A percentile compares a stretch with the other conserved stretches of the same genome.
phyloP scores from a whole-genome alignment of 139 green algal species.

The Volvox africanus region DNA sequence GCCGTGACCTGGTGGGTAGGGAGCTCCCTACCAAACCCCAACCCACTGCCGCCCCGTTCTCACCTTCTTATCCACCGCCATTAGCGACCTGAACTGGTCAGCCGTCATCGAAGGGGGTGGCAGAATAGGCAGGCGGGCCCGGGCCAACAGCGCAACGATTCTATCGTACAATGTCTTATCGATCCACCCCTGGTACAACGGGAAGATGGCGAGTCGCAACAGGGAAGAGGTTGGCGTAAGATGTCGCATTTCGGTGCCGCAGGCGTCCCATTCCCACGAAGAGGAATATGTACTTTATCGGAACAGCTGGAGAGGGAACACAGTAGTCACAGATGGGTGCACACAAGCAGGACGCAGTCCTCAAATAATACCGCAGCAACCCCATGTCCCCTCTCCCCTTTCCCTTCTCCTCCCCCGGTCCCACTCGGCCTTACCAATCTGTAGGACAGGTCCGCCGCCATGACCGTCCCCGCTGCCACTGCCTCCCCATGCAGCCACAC shows the following conservation, averaged over 20 bases:
- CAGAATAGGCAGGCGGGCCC: constrained; percentile 76
- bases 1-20: background rate
- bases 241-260: background rate
- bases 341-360: background rate
- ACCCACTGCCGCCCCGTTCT: background rate
- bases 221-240: background rate
- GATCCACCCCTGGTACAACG: constrained; percentile 88
- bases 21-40: background rate
- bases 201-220: background rate
- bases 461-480: constrained; percentile 93
- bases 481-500: constrained; percentile 89
- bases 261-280: background rate
- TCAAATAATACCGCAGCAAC: background rate
- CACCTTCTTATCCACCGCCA: constrained; percentile 99
- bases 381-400: background rate
- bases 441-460: constrained; percentile 95
- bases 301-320: background rate
- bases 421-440: constrained; percentile 70
- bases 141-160: constrained; percentile 76
- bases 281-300: background rate
- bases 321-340: background rate
- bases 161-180: constrained; percentile 80
- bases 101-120: constrained; percentile 73
- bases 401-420: background rate
- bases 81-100: constrained; percentile 88